Evolutionary conservation across 768 basidiomycete genomes (phyloP), one percentile per base, ranked within the genome.

Genomic region (Tremella mesenterica): DNA sequence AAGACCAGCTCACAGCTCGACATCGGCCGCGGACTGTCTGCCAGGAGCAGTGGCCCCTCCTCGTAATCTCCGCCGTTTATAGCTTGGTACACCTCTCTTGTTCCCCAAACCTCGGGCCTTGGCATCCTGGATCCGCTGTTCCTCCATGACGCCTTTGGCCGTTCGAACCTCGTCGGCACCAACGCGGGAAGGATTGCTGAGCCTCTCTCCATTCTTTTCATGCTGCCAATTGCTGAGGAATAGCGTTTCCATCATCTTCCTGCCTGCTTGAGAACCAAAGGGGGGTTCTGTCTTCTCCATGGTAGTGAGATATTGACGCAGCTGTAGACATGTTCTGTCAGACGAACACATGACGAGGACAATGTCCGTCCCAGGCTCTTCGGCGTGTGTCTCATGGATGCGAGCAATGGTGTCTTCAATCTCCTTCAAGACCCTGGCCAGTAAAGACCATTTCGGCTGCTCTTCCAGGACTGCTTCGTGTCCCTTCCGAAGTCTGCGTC

Each of bases 391-490:
- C 34, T 62, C 58, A 3, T 55, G 16, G 1, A 65, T 62, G 25
- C 62, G 52, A 14, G 64, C 56, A 33, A 65, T 65, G 59, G 91
- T 88, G 54, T 83, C 83, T 71, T 97, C 95, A 2, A 90, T 85
- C 74, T 99, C 95, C 47, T 88, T 79, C 39, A 99, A 71, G 0
- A 92, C 80, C n/a, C 89, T 86, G 0, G 83, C 79, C 12, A 99
- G 75, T 7, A 92, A 70, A 52, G 79, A 79, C 93, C 95, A 97
- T 70, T 99, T 99, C 0, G 92, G 92, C 39, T 87, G 79, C 66
- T 97, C 95, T 73, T 97, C 95, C 21, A 96, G 77, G 0, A 91
- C 81, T 0, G 89, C 87, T 41, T 88, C 82, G 71, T 92, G 82
- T 1, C 82, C 83, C 9, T 80, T 77, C 0, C 90, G 86, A 20